Base-by-base conservation (phyloP, 2,329 filamentous ascomycete species). In the Fusarium illudens region DNA sequence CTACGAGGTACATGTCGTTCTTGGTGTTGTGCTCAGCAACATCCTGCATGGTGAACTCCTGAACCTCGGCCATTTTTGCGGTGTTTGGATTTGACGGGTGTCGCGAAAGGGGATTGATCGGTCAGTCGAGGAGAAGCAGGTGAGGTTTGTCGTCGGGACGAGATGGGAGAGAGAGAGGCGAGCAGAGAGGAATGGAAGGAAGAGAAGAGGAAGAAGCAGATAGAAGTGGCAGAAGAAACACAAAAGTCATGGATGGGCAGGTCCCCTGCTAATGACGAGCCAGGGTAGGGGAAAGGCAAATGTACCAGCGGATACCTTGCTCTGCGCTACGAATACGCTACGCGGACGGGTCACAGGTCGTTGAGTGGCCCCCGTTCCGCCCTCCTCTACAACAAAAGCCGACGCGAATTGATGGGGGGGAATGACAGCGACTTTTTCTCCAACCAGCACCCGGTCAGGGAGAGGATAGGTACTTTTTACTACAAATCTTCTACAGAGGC, bases 1-100 rank as follows among this genome's bases (percentile, higher is more conserved):
- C 89, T 69, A 97, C 91, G 76, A 97, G 80, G 84, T 87, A 97
- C 70, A 97, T 84, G 80, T 98, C 94, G 87, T 94, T 97, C 90
- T 97, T 97, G 82, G 87, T 90, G 84, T 91, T 92, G 87, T 97
- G 93, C 82, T 89, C 88, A 67, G 91, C 86, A 82, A 97, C 88
- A 81, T 97, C 92, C 77, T 90, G 85, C 83, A 89, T 92, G 75
- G 92, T 96, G 83, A 90, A 87, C 77, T 88, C 84, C 70, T 78
- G 71, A 62, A 77, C 76, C 75, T 79, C 79, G 46, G 72, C 58
- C 68, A 74, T 75, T 52, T 49, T 68, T 72, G 65, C 64, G 70
- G 71, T 64, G 50, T 68, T 58, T 55, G 17, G 39, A 20, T 44
- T 51, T 55, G 60, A 60, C 42, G 51, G 20, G 10, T 60, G 50